Conservation (phyloP, 805 yeast species). For the Debaryomyces hansenii region DNA sequence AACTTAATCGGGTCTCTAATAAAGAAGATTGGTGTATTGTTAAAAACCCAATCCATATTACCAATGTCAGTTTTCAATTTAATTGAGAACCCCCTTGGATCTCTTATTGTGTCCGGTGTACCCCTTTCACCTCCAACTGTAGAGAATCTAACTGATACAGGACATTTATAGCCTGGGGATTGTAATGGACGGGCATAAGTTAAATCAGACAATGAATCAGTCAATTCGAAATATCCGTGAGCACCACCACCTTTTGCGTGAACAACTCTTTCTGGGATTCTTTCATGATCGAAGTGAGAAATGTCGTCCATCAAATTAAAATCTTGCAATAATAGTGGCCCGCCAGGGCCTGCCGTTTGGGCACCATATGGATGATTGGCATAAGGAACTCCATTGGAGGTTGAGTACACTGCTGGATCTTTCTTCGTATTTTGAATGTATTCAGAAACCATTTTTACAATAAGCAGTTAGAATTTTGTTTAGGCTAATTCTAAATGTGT, state of each 20-base stretch:
- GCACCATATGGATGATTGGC: constrained; percentile 53
- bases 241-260: constrained; percentile 71
- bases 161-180: constrained; percentile 40
- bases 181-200: constrained; percentile 45
- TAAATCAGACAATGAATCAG: constrained; percentile 56
- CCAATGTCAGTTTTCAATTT: constrained; percentile 71
- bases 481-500: no score
- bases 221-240: constrained; percentile 56
- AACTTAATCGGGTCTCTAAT: constrained; percentile 64
- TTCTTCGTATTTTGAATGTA: not conserved
- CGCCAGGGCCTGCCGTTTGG: constrained; percentile 53
- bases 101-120: constrained; percentile 65
- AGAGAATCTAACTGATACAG: constrained; percentile 52
- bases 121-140: constrained; percentile 74
- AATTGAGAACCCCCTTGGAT: constrained; percentile 68
- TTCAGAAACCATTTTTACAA: constrained; percentile 2
- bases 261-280: constrained; percentile 67
- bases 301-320: constrained; percentile 54
- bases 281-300: constrained; percentile 63
- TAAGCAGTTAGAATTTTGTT: not conserved
- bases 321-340: constrained; percentile 62
- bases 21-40: constrained; percentile 70
- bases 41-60: constrained; percentile 69
- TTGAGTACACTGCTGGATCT: constrained; percentile 38
- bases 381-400: constrained; percentile 57